Evolutionary conservation across 345 rosid species (phyloP), one percentile per base, ranked within the genome.

Genomic region (Euphorbia peplus): DNA sequence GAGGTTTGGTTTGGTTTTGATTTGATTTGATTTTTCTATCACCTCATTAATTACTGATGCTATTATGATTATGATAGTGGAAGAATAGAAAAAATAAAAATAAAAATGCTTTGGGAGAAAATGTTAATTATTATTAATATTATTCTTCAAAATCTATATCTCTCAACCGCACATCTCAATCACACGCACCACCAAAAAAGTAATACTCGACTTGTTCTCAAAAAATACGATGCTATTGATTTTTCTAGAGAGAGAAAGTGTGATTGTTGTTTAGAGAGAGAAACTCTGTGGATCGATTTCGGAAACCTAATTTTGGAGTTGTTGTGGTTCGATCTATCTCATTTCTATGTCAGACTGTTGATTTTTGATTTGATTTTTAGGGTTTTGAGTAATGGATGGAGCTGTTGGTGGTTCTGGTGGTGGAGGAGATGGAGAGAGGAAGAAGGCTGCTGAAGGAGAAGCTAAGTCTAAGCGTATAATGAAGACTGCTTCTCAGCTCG

Each of bases 401-500:
- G 77, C 48, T 41, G 47, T 41, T 32, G 51, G 7, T 56, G 71
- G 1, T 14, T 47, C 26, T 19, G 68, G 39, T 8, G 76, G 73
- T 10, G 80, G 63, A 30, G 77, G 72, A 8, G 90, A 85, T 59
- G 87, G 60, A 25, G 87, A 82, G 77, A 88, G 83, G 79, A 87
- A 70, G 80, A 88, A 83, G 78, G 75, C 88, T 25, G 77, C 78
- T 52, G 96, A 85, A 79, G 90, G 82, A 66, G 88, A 83, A 64
- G 71, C 52, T 46, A 90, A 83, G 88, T 77, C 90, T 35, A 93
- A 90, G 82, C 80, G 98, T 26, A 84, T 88, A 79, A 93, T 93
- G 97, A 90, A 93, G 80, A 90, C 97, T 63, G 91, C 96, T 79
- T 86, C 90, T 71, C 98, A 93, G 78, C 92, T 93, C 77, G 79